These are phyloP conservation scores for Radiomyces spectabilis DNA, from an alignment of 192 early-diverging fungal species.

Conservation along the genomic window DNA sequence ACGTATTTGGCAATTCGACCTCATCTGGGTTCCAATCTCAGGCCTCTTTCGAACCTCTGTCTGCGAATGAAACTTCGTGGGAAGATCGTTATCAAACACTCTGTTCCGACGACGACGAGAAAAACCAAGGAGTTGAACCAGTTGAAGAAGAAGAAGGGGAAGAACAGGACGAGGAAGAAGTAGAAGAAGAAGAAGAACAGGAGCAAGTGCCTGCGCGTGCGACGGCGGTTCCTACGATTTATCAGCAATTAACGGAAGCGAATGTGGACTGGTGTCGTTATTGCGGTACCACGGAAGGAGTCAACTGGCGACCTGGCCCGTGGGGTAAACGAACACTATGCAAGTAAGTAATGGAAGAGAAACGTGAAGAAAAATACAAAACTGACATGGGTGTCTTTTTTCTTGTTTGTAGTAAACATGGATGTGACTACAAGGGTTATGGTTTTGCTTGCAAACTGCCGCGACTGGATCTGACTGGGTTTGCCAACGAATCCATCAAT, in stretches of 20 bases:
- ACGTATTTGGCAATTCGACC: too few relatives aligned
- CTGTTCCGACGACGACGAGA: too few relatives aligned
- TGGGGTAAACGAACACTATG: constrained; percentile 93
- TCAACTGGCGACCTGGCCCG: constrained; percentile 88
- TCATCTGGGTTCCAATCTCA: constrained; percentile 1
- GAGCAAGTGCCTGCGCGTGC: constrained; percentile 5
- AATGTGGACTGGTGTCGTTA: constrained; percentile 86
- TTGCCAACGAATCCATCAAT: constrained; percentile 65
- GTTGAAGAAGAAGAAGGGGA: constrained; percentile 1
- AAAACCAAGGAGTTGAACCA: neutral
- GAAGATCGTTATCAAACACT: too few relatives aligned
- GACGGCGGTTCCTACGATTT: constrained; percentile 48
- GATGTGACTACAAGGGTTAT: constrained; percentile 93
- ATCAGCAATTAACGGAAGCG: constrained; percentile 51
- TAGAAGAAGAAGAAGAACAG: neutral
- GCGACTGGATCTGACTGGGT: constrained; percentile 74
- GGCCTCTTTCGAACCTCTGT: neutral
- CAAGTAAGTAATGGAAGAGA: constrained; percentile 52
- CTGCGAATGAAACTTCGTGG: constrained; percentile 6
- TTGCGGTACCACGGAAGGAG: constrained; percentile 82
- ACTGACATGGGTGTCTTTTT: constrained; percentile 6
- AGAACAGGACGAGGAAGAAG: constrained; percentile 5
- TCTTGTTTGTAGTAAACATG: constrained; percentile 61
- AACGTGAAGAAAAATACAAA: neutral
- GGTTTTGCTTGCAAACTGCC: constrained; percentile 86